Evolutionary conservation across 768 basidiomycete genomes (phyloP), one percentile per base, ranked within the genome.

Genomic region (Rhodotorula paludigena): DNA sequence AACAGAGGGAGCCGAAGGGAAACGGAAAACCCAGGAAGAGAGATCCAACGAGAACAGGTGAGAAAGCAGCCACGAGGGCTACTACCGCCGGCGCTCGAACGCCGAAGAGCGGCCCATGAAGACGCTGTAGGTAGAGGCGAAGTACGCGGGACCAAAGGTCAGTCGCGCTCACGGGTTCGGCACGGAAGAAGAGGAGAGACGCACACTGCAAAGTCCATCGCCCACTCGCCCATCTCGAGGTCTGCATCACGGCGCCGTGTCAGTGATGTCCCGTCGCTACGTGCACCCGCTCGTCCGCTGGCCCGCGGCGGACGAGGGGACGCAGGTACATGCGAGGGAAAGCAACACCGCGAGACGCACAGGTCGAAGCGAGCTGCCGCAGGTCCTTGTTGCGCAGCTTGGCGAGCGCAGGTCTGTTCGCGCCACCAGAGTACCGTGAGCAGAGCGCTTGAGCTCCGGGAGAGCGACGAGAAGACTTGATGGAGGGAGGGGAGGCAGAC

Each of bases 81-180:
- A 23, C 14, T 48, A 66, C 2, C 65, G 58, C 7, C 41, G 48
- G 36, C 66, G 60, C 28, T 61, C 48, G 45, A 67, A 67, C 23
- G 60, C 56, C 41, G 60, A 62, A 0, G 66, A 67, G 10, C 66
- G 66, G 15, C 66, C 66, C 60, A 67, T 62, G 41, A 67, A 35
- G 48, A 67, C 66, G 32, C 52, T 60, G 36, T 16, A 23, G 32
- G 14, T 9, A 3, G 39, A 42, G 39, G n/a, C n/a, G n/a, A n/a
- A n/a, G n/a, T n/a, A n/a, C n/a, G n/a, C n/a, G n/a, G n/a, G n/a
- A n/a, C n/a, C n/a, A 16, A n/a, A 20, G 14, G 11, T 32, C 44
- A 45, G 44, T n/a, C 44, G 10, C 5, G 45, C 2, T 2, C 3
- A 35, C 5, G 32, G 16, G 41, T 1, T 1, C 9, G 36, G 23